Evolutionary conservation across 164 flowering plant species (phyloP).

Genomic region (Brasenia schreberi): DNA sequence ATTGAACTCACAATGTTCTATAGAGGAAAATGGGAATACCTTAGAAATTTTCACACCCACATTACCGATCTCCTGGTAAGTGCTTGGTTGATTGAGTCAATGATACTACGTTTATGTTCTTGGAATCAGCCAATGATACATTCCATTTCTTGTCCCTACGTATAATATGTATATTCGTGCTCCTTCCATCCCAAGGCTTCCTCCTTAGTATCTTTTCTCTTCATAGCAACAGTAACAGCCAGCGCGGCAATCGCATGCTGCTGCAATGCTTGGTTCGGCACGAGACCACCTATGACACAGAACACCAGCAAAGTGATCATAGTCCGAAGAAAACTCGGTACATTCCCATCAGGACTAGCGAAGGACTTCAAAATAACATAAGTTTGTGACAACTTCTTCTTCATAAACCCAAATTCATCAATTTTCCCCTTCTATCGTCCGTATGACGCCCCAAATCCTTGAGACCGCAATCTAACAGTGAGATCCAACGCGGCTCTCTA

Average conservation of each 20-base stretch:
- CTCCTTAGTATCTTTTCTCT: conserved; percentile 9
- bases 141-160: too few relatives aligned
- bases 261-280: conserved; percentile 21
- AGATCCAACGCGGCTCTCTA: neutral
- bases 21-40: too few relatives aligned
- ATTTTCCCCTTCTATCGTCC: neutral
- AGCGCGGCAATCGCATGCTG: conserved; percentile 34
- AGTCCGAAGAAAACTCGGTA: conserved; percentile 15
- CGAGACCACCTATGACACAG: conserved; percentile 36
- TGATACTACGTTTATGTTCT: too few relatives aligned
- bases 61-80: too few relatives aligned
- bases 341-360: neutral
- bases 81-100: too few relatives aligned
- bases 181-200: conserved; percentile 11
- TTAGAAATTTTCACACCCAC: too few relatives aligned
- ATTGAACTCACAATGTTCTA: too few relatives aligned
- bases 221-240: conserved; percentile 3
- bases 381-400: neutral
- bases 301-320: conserved; percentile 25
- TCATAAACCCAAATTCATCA: neutral
- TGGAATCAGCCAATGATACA: too few relatives aligned
- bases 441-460: neutral
- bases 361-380: neutral
- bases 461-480: neutral
- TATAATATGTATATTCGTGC: conserved; percentile 39